phyloP scores from a whole-genome alignment of 805 yeast genomes.

The Candida alai region DNA sequence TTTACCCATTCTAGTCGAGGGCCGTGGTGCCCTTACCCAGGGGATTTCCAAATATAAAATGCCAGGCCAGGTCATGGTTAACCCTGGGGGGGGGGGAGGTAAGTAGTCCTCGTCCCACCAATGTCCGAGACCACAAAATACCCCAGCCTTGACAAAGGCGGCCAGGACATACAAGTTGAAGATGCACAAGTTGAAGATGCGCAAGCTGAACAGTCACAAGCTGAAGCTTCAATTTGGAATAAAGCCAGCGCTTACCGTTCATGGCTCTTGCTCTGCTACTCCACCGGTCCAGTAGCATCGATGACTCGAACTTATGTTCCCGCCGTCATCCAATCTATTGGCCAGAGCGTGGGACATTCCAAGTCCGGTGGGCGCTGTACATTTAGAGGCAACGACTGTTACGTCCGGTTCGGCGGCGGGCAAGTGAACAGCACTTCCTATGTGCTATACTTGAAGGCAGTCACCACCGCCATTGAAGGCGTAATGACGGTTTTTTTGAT shows the following conservation, averaged over 20 bases:
- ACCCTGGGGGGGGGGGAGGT: too few species aligned
- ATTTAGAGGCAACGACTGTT: conserved; percentile 34
- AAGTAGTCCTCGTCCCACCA: too few species aligned
- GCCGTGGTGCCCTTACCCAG: too few species aligned
- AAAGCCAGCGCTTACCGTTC: conserved; percentile 19
- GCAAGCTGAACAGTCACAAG: neutral
- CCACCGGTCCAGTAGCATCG: conserved; percentile 41
- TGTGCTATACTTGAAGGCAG: conserved; percentile 34
- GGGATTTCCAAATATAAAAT: too few species aligned
- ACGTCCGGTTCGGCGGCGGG: conserved; percentile 30
- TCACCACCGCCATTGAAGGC: conserved; percentile 37
- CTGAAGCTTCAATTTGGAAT: conserved; percentile 13
- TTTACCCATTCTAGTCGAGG: conserved; percentile 1
- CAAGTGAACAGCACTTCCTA: conserved; percentile 32
- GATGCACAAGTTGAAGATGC: too few species aligned
- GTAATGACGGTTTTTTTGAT: conserved; percentile 29
- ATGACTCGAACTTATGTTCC: conserved; percentile 40
- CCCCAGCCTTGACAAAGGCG: too few species aligned
- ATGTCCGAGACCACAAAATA: too few species aligned
- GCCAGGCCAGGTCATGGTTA: too few species aligned
- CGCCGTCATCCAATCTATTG: conserved; percentile 36
- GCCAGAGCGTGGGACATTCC: conserved; percentile 26
- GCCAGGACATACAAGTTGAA: too few species aligned
- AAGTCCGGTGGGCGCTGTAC: conserved; percentile 21
- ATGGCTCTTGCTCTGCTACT: conserved; percentile 37